A percentile compares a stretch with the other conserved stretches of the same genome.
Evolutionary conservation across 2,329 filamentous ascomycete species (phyloP).

Genomic region (Emergomyces pasteurianus): DNA sequence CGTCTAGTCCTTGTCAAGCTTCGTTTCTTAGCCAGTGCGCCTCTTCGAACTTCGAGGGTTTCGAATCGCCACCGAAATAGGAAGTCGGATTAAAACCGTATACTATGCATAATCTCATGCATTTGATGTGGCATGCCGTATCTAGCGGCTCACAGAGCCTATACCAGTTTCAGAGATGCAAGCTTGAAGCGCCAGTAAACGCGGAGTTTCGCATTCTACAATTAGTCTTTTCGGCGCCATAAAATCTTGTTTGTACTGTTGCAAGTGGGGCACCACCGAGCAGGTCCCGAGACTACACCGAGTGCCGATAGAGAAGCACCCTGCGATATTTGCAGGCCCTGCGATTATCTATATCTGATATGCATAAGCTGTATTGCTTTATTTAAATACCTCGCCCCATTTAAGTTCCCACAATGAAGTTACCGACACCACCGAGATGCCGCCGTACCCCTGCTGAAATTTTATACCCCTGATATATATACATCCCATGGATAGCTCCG

Average conservation of each 20-base stretch:
- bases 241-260: not conserved
- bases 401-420: not conserved
- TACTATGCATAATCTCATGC: not conserved
- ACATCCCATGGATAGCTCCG: not conserved
- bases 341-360: not conserved
- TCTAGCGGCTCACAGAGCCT: not conserved
- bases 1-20: not conserved
- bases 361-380: not conserved
- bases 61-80: not conserved
- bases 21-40: not conserved
- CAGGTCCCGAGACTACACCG: not conserved
- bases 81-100: not conserved
- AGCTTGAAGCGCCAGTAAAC: not conserved
- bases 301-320: not conserved
- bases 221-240: not conserved
- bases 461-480: slow-evolving; percentile 5
- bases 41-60: not conserved
- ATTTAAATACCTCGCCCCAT: not conserved
- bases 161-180: not conserved
- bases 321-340: not conserved
- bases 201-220: not conserved
- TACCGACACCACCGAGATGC: slow-evolving; percentile 7
- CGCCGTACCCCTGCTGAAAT: slow-evolving; percentile 4
- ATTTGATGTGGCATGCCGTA: not conserved
- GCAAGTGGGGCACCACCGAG: not conserved